phyloP scores from a whole-genome alignment of 805 yeast species.

The Saturnispora diversa region DNA sequence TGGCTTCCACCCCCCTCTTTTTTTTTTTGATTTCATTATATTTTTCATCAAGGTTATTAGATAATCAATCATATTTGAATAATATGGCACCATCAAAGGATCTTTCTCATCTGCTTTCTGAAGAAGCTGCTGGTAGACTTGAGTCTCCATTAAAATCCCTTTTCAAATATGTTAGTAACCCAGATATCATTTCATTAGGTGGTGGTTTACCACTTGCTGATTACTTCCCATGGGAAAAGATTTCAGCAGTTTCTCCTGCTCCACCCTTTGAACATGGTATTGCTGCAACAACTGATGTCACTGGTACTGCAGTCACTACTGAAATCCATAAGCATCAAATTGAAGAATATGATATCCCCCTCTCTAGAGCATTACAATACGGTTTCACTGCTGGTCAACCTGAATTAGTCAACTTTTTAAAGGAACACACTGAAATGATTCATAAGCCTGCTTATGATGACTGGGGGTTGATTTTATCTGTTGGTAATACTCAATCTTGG shows the following conservation, averaged over 20 bases:
- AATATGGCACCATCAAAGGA: constrained; percentile 45
- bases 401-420: constrained; percentile 58
- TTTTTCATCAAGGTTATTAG: too few species aligned
- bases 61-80: too few species aligned
- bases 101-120: constrained; percentile 64
- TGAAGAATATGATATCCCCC: constrained; percentile 54
- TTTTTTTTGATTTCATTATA: too few species aligned
- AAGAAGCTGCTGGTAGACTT: constrained; percentile 67
- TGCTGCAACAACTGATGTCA: constrained; percentile 46
- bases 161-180: constrained; percentile 65
- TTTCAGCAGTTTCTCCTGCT: constrained; percentile 62
- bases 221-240: constrained; percentile 83
- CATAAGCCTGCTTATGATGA: constrained; percentile 49
- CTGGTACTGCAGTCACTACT: constrained; percentile 30
- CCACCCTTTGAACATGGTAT: constrained; percentile 79
- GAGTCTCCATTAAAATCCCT: constrained; percentile 80
- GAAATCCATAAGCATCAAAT: constrained; percentile 35
- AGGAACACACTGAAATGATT: constrained; percentile 60
- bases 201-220: constrained; percentile 93
- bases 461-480: constrained; percentile 66
- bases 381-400: constrained; percentile 80
- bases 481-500: constrained; percentile 93
- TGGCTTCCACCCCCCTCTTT: too few species aligned
- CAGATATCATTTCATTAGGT: constrained; percentile 79
- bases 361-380: constrained; percentile 84